Conservation (phyloP, 192 early-diverging fungal species). For the Rhizophagus clarus region DNA sequence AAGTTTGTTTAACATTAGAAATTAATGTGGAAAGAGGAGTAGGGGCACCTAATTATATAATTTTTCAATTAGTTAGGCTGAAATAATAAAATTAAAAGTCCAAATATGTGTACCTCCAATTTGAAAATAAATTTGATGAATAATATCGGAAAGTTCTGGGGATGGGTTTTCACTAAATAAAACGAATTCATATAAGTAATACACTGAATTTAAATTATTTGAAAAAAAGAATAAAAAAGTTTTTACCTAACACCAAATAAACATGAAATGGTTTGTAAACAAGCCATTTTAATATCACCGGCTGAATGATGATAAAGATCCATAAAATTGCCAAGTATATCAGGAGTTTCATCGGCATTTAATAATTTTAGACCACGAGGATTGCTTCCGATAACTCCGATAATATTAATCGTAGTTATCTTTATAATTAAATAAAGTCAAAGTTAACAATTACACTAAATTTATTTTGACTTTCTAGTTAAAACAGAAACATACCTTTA, state of each 20-base stretch:
- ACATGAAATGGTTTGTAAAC: constrained; percentile 39
- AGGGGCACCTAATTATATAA: neutral
- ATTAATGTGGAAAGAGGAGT: constrained; percentile 31
- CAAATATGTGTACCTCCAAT: neutral
- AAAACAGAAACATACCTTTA: constrained; percentile 25
- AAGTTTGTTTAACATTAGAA: constrained; percentile 29
- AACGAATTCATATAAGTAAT: neutral
- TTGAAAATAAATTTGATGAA: constrained; percentile 15
- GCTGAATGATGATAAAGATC: constrained; percentile 19
- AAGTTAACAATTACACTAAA: neutral
- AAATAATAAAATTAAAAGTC: neutral
- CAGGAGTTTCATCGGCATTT: neutral
- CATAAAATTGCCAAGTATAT: constrained; percentile 28
- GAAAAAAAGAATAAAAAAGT: neutral
- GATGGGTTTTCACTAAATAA: neutral
- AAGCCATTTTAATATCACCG: constrained; percentile 36
- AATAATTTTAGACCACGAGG: constrained; percentile 30
- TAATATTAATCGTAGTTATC: constrained; percentile 33
- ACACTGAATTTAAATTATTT: neutral
- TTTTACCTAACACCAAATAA: constrained; percentile 39
- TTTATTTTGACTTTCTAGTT: neutral
- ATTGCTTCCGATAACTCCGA: constrained; percentile 40
- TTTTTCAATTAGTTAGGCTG: neutral
- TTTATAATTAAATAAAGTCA: constrained; percentile 6
- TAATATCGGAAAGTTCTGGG: neutral